phyloP scores from a whole-genome alignment of 2,329 filamentous ascomycete genomes.

The Verticillium isaacii region DNA sequence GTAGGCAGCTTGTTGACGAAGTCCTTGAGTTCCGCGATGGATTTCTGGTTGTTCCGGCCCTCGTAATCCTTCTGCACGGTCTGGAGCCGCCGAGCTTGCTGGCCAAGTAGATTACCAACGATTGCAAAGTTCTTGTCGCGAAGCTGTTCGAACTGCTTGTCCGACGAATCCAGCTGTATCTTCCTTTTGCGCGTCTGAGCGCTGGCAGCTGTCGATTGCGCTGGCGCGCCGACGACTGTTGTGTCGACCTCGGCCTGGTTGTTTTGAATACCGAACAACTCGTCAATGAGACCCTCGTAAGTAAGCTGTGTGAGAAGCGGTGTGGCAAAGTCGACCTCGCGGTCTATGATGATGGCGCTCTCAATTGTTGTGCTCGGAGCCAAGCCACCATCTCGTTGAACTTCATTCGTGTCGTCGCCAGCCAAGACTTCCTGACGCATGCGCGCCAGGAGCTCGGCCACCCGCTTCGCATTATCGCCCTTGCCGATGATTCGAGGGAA shows the following conservation, averaged over 20 bases:
- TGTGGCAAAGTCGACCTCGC: constrained; percentile 90
- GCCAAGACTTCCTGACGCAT: constrained; percentile 89
- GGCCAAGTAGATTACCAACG: constrained; percentile 83
- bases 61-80: constrained; percentile 83
- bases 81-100: constrained; percentile 81
- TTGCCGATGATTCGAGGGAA: constrained; percentile 95
- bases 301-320: constrained; percentile 90
- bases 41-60: constrained; percentile 81
- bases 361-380: constrained; percentile 85
- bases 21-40: constrained; percentile 80
- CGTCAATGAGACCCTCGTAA: constrained; percentile 93
- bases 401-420: constrained; percentile 66
- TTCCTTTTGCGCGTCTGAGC: constrained; percentile 72
- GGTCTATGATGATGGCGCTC: constrained; percentile 89
- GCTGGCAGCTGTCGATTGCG: constrained; percentile 52
- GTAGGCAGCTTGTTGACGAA: constrained; percentile 92
- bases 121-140: constrained; percentile 94
- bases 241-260: constrained; percentile 93
- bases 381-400: constrained; percentile 55
- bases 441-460: constrained; percentile 80
- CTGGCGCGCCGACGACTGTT: constrained; percentile 74
- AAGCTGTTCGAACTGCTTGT: constrained; percentile 82
- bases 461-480: constrained; percentile 84
- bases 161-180: constrained; percentile 81
- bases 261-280: constrained; percentile 85